phyloP scores from a whole-genome alignment of 2,329 filamentous ascomycete genomes.

The Karstenula rhodostoma region DNA sequence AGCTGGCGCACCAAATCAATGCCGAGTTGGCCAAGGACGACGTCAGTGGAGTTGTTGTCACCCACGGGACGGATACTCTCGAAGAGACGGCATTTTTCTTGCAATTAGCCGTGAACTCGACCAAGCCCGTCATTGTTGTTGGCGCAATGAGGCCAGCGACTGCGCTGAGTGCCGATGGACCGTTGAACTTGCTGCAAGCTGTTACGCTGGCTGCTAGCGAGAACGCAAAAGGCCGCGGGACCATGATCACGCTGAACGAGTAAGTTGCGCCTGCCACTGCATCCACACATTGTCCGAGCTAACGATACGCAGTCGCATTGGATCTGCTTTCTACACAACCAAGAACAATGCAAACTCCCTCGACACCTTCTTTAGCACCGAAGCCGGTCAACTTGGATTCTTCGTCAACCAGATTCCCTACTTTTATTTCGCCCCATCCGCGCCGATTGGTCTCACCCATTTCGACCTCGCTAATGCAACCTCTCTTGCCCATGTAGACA shows the following conservation, averaged over 20 bases:
- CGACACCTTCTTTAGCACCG: conserved; percentile 67
- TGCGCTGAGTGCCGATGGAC: conserved; percentile 69
- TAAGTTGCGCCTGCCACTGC: conserved; percentile 18
- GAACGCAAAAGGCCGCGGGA: conserved; percentile 59
- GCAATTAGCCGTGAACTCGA: conserved; percentile 63
- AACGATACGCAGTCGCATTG: conserved; percentile 55
- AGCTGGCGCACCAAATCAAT: conserved; percentile 59
- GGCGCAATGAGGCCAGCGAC: conserved; percentile 71
- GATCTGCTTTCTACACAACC: conserved; percentile 64
- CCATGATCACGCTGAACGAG: conserved; percentile 69
- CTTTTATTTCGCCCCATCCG: conserved; percentile 65
- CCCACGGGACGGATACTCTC: conserved; percentile 71
- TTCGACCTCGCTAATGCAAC: conserved; percentile 50
- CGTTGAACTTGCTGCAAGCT: conserved; percentile 68
- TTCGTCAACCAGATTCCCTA: conserved; percentile 66
- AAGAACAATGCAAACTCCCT: conserved; percentile 70
- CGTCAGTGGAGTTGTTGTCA: conserved; percentile 63
- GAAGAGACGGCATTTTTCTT: conserved; percentile 72
- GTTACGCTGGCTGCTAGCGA: conserved; percentile 63
- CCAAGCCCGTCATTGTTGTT: conserved; percentile 67
- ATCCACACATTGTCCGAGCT: neutral
- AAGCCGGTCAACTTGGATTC: conserved; percentile 63
- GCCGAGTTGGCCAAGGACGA: conserved; percentile 56
- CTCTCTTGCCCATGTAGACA: conserved; percentile 64
- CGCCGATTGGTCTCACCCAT: conserved; percentile 55